A percentile compares a stretch with the other conserved stretches of the same genome.
These are phyloP conservation scores for Aspergillus unguis DNA, from an alignment of 2,329 filamentous ascomycete species.

Conservation along the genomic window DNA sequence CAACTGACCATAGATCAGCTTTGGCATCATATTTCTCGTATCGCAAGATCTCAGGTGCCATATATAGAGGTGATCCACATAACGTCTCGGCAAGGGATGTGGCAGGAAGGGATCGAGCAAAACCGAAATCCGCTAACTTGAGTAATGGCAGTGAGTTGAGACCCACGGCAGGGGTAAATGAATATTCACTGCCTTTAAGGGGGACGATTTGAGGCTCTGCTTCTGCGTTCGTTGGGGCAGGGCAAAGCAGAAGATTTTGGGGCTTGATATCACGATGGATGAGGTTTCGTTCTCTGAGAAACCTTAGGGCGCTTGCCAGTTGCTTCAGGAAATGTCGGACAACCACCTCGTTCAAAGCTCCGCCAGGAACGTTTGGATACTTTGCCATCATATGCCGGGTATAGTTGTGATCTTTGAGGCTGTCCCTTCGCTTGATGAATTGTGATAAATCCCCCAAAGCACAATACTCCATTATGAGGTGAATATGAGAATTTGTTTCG, in stretches of 20 bases:
- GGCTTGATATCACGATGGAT: conserved; percentile 98
- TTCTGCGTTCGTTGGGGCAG: conserved; percentile 69
- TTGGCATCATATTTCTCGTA: conserved; percentile 98
- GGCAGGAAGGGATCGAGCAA: conserved; percentile 83
- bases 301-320: conserved; percentile 84
- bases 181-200: conserved; percentile 75
- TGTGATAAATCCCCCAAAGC: conserved; percentile 89
- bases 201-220: conserved; percentile 62
- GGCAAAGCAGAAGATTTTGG: conserved; percentile 88
- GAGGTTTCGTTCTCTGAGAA: conserved; percentile 77
- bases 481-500: conserved; percentile 82
- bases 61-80: conserved; percentile 94
- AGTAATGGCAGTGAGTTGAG: conserved; percentile 86
- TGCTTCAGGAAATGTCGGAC: conserved; percentile 95
- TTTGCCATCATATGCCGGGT: conserved; percentile 89
- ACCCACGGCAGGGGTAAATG: conserved; percentile 75
- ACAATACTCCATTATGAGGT: conserved; percentile 98
- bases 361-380: conserved; percentile 78
- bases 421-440: conserved; percentile 92
- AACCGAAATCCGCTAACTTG: conserved; percentile 98
- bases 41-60: conserved; percentile 95
- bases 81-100: conserved; percentile 93
- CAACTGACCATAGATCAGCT: conserved; percentile 95
- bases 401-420: conserved; percentile 72
- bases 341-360: conserved; percentile 94